Conservation (phyloP, 2,329 filamentous ascomycete species). For the Colletotrichum musae region DNA sequence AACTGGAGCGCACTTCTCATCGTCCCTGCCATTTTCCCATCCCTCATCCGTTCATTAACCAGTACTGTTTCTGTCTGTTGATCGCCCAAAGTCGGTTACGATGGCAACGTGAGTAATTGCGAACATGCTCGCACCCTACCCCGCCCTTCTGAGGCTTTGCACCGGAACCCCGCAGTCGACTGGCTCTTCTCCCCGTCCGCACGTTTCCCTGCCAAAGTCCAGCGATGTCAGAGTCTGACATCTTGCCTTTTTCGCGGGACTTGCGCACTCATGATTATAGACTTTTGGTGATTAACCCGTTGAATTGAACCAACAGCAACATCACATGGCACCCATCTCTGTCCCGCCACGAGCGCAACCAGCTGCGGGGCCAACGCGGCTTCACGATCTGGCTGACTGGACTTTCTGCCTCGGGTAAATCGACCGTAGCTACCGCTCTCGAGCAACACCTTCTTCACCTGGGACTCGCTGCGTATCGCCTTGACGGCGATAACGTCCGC, state of each 20-base stretch:
- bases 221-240: background rate
- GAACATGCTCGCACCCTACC: no score
- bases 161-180: background rate
- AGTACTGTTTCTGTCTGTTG: background rate
- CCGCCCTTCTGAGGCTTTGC: slow-evolving; percentile 2
- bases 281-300: background rate
- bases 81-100: background rate
- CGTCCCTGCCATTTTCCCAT: background rate
- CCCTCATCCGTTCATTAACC: background rate
- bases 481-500: slow-evolving; percentile 98
- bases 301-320: slow-evolving; percentile 71
- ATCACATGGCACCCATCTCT: slow-evolving; percentile 92
- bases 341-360: slow-evolving; percentile 82
- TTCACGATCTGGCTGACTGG: slow-evolving; percentile 99
- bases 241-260: background rate
- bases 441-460: slow-evolving; percentile 96
- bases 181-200: background rate
- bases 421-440: slow-evolving; percentile 94
- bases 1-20: background rate
- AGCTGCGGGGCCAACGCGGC: slow-evolving; percentile 85
- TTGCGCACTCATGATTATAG: background rate
- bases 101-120: slow-evolving; percentile 49
- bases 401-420: slow-evolving; percentile 96
- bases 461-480: slow-evolving; percentile 86
- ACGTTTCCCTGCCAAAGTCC: background rate